phyloP scores from a whole-genome alignment of 2,329 filamentous ascomycete genomes.

The Xylariaceae sp. region DNA sequence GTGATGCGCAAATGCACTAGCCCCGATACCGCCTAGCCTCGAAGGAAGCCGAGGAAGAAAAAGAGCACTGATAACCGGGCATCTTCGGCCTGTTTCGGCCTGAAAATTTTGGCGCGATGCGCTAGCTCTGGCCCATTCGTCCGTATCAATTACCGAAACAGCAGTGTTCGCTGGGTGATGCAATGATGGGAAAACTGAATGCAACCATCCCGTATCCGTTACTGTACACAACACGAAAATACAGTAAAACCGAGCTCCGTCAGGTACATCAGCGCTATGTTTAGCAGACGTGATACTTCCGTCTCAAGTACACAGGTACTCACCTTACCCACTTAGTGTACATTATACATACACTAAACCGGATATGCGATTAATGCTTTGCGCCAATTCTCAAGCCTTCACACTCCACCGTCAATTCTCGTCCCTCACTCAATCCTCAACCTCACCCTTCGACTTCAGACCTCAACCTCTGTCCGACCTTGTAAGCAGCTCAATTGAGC shows the following conservation, averaged over 20 bases:
- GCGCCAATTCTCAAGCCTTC: conserved; percentile 26
- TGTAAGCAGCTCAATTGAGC: conserved; percentile 18
- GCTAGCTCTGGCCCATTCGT: background rate
- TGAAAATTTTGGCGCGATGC: background rate
- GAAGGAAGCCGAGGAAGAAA: background rate
- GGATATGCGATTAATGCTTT: conserved; percentile 24
- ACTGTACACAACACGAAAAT: background rate
- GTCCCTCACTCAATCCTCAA: background rate
- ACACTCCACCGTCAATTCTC: background rate
- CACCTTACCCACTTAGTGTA: conserved; percentile 7
- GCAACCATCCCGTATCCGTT: background rate
- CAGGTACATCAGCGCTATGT: background rate
- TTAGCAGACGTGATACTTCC: too few relatives aligned
- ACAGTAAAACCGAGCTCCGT: background rate
- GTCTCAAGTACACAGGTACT: background rate
- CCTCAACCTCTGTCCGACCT: conserved; percentile 6
- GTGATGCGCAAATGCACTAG: background rate
- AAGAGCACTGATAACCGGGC: background rate
- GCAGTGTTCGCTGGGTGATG: background rate
- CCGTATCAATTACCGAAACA: background rate
- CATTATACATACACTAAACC: conserved; percentile 18
- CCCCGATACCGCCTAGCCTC: background rate
- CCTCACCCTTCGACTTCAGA: conserved; percentile 9
- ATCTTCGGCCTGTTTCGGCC: background rate
- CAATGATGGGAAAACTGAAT: background rate